phyloP scores from a whole-genome alignment of 257 asterid genomes.

The Echites panduratus region DNA sequence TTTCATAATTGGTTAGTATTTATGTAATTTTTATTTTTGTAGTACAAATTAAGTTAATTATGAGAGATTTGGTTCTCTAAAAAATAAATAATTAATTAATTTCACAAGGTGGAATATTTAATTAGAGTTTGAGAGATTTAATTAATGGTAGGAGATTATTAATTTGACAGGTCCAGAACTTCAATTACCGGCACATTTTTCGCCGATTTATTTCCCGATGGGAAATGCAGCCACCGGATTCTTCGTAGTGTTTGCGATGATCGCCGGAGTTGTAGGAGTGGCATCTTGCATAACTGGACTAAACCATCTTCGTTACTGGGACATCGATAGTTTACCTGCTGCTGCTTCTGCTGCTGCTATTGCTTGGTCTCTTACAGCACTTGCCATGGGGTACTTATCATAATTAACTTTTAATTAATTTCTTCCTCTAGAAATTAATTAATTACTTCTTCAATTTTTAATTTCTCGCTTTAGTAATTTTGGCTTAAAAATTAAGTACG shows the following conservation, averaged over 20 bases:
- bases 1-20: conserved; percentile 56
- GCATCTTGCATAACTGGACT: conserved; percentile 62
- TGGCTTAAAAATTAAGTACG: neutral
- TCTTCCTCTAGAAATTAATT: neutral
- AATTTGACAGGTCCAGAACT: conserved; percentile 53
- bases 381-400: conserved; percentile 76
- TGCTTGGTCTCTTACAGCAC: conserved; percentile 81
- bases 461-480: neutral
- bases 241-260: conserved; percentile 60
- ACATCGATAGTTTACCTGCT: conserved; percentile 46
- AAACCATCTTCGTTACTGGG: conserved; percentile 61
- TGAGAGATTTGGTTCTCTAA: no score
- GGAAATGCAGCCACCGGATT: conserved; percentile 96
- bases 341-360: conserved; percentile 64
- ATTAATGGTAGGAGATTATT: neutral
- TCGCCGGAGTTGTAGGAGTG: conserved; percentile 81
- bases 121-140: no score
- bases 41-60: no score
- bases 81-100: no score
- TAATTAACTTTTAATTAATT: no score
- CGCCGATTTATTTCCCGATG: conserved; percentile 81
- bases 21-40: neutral
- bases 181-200: conserved; percentile 71
- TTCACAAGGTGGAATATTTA: no score
- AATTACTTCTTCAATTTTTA: neutral